Percentiles rank a stretch among this genome's conserved stretches.
phyloP scores from a whole-genome alignment of 2,329 filamentous ascomycete genomes.

The Colletotrichum sp. region DNA sequence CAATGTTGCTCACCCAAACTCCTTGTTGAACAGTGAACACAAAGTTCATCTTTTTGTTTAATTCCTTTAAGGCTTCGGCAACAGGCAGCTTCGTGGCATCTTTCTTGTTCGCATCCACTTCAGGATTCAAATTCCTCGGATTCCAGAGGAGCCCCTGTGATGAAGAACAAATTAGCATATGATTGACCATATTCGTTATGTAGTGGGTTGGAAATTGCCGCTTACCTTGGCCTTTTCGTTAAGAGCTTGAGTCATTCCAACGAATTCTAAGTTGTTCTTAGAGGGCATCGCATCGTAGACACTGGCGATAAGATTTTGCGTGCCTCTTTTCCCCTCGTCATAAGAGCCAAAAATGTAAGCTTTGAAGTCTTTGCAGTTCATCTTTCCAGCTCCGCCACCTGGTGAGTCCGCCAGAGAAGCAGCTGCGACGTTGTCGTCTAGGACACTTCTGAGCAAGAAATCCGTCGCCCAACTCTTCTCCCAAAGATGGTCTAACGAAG shows the following conservation, averaged over 20 bases:
- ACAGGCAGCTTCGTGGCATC: not conserved
- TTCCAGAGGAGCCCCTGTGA: not conserved
- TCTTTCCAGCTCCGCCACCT: fast-evolving
- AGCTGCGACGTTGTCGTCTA: too few species aligned
- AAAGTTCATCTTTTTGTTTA: fast-evolving
- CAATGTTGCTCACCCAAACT: not conserved
- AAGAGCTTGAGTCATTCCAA: not conserved
- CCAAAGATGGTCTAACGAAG: not conserved
- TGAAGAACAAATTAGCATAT: not conserved
- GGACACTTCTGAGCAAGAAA: not conserved
- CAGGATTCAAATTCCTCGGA: too few species aligned
- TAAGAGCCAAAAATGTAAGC: not conserved
- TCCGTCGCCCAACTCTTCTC: not conserved
- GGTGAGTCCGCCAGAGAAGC: not conserved
- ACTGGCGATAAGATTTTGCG: not conserved
- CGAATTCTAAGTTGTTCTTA: fast-evolving
- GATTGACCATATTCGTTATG: fast-evolving
- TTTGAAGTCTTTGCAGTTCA: not conserved
- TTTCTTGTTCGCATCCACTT: too few species aligned
- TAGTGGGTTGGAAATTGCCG: too few species aligned
- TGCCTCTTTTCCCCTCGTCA: fast-evolving
- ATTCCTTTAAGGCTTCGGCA: fast-evolving
- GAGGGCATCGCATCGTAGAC: not conserved
- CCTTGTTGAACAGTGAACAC: not conserved
- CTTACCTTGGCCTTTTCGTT: not conserved